These are phyloP conservation scores for Suhomyces canberraensis DNA, from an alignment of 805 yeast genomes.

Conservation along the genomic window DNA sequence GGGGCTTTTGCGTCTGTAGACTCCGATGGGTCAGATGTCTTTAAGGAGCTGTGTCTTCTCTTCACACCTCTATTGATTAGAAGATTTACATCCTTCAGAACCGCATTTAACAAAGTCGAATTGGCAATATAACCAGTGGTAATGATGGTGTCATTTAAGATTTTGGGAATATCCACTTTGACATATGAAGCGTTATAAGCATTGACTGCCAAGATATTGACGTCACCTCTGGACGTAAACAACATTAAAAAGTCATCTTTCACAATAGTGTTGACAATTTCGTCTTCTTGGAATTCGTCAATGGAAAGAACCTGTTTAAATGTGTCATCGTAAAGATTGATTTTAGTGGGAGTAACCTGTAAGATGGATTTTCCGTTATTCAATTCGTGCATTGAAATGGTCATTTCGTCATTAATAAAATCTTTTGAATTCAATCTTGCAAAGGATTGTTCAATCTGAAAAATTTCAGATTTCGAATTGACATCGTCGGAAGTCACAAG, in stretches of 20 bases:
- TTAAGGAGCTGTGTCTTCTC: conserved; percentile 21
- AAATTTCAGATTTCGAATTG: conserved; percentile 64
- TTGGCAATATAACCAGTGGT: conserved; percentile 66
- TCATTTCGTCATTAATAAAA: conserved; percentile 59
- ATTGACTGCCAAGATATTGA: conserved; percentile 47
- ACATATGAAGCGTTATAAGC: conserved; percentile 35
- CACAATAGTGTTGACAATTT: conserved; percentile 60
- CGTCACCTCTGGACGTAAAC: conserved; percentile 68
- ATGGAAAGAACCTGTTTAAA: conserved; percentile 53
- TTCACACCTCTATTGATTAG: conserved; percentile 29
- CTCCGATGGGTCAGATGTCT: conserved; percentile 12
- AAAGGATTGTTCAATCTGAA: conserved; percentile 59
- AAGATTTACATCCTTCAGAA: conserved; percentile 28
- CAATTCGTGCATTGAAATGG: conserved; percentile 65
- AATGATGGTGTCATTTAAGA: conserved; percentile 49
- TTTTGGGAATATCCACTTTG: conserved; percentile 38
- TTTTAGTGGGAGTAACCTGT: conserved; percentile 68
- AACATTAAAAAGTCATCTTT: conserved; percentile 61
- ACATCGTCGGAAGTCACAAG: conserved; percentile 69
- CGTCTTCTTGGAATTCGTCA: conserved; percentile 44
- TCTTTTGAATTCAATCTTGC: conserved; percentile 58
- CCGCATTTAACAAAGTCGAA: conserved; percentile 46
- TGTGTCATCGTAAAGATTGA: conserved; percentile 56
- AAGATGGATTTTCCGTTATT: conserved; percentile 56
- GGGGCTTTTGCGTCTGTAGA: conserved; percentile 9